A percentile compares a stretch with the other conserved stretches of the same genome.
These are phyloP conservation scores for Jamesozyma piceae DNA, from an alignment of 805 yeast species.

Conservation along the genomic window DNA sequence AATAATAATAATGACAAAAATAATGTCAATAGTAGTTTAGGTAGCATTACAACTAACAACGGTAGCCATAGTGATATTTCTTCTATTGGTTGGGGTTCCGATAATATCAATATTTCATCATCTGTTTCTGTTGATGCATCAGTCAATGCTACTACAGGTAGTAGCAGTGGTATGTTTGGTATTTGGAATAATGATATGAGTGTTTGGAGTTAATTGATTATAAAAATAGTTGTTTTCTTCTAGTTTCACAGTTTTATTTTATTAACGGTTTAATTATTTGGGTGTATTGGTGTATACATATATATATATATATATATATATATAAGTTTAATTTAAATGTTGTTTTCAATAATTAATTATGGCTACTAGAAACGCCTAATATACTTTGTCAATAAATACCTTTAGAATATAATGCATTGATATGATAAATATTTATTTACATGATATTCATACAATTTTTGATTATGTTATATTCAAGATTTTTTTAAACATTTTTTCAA, in stretches of 20 bases:
- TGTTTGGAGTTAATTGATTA: constrained; percentile 32
- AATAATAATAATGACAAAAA: background rate
- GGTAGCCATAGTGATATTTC: constrained; percentile 11
- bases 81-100: constrained; percentile 21
- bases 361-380: background rate
- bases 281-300: background rate
- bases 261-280: background rate
- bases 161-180: constrained; percentile 5
- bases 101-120: constrained; percentile 2
- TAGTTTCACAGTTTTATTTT: background rate
- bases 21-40: background rate
- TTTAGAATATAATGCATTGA: background rate
- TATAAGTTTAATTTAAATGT: background rate
- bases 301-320: constrained; percentile 1
- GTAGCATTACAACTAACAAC: background rate
- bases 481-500: constrained; percentile 30
- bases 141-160: constrained; percentile 1
- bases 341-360: background rate
- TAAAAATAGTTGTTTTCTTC: no score
- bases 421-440: background rate
- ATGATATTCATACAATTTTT: background rate
- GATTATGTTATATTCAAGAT: constrained; percentile 15
- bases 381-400: background rate
- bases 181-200: constrained; percentile 28
- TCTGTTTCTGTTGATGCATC: constrained; percentile 3